Base-by-base conservation (phyloP, 2,329 filamentous ascomycete genomes). In the Ophiocordyceps polyrhachis-furcata region DNA sequence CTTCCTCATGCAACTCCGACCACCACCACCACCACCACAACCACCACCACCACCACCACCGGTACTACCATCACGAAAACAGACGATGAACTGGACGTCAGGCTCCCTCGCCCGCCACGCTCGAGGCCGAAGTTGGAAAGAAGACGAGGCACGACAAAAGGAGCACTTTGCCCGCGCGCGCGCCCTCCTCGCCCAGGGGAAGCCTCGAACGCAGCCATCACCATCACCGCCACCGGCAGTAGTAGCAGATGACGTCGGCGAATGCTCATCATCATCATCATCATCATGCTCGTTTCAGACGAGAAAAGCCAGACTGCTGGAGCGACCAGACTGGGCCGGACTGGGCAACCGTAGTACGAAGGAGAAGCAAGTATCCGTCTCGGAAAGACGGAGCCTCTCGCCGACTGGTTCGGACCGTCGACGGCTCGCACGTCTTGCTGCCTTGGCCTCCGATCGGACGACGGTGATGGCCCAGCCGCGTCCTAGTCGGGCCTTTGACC, bases 21-120 rank as follows among this genome's bases (percentile, higher is more conserved):
- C 21, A 23, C 4, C 21, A 23, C 6, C 21, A 23, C 6, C 21
- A 23, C 21, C 21, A 23, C 21, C 21, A 23, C 21, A 23, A 23
- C 21, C 21, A 23, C 4, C 21, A 23, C 6, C 21, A 23, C 6
- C 21, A 23, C 21, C 21, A 23, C 21, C 21, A 23, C 21, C n/a
- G n/a, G n/a, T n/a, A n/a, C n/a, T n/a, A n/a, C n/a, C n/a, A n/a
- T n/a, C n/a, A n/a, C n/a, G n/a, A n/a, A n/a, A n/a, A 23, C 3
- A 23, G 21, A 28, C 4, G 25, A 67, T 67, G 64, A 67, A 67
- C 49, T 65, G 65, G 62, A 66, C 58, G 2, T 61, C 62, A 48
- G 61, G 62, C 11, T 48, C 54, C 31, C 57, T 64, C 20, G 55
- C 61, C 40, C 61, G 63, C 9, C 57, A 65, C 47, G 56, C 58